Evolutionary conservation across 495 filamentous ascomycete species (phyloP).

Genomic region (Chaetomium tenue): DNA sequence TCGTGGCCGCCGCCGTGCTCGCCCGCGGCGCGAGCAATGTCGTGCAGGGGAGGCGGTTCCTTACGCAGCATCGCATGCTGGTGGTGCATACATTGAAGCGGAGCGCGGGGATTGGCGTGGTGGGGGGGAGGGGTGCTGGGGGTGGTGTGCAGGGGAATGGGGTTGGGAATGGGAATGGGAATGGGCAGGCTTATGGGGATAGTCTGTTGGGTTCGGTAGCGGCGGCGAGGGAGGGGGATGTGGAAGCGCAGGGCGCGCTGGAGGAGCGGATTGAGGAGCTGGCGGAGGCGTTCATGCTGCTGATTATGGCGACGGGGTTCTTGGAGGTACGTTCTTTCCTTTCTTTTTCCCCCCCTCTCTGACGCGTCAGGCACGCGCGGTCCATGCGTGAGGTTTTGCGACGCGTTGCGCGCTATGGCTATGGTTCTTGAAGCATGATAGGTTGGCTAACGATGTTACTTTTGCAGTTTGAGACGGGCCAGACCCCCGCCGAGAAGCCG

Average conservation of each 20-base stretch:
- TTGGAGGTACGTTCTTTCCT: conserved; percentile 50
- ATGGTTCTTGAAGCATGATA: too few relatives aligned
- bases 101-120: conserved; percentile 72
- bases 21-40: conserved; percentile 80
- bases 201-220: conserved; percentile 6
- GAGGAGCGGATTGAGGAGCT: conserved; percentile 54
- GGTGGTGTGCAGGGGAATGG: background rate
- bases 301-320: conserved; percentile 59
- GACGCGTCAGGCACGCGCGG: background rate
- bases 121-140: conserved; percentile 11
- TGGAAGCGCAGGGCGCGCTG: conserved; percentile 35
- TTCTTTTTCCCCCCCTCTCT: background rate
- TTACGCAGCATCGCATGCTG: conserved; percentile 72
- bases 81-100: conserved; percentile 91
- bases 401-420: too few relatives aligned
- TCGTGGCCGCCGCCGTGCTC: conserved; percentile 76
- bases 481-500: conserved; percentile 32
- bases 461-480: conserved; percentile 45
- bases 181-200: background rate
- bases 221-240: conserved; percentile 20
- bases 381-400: background rate
- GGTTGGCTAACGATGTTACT: background rate
- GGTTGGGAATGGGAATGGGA: background rate
- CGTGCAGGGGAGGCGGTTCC: conserved; percentile 69
- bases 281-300: conserved; percentile 56